Percentiles rank a stretch among this genome's conserved stretches.
phyloP scores from a whole-genome alignment of 305 asterid species.

The Solanum hybrid region DNA sequence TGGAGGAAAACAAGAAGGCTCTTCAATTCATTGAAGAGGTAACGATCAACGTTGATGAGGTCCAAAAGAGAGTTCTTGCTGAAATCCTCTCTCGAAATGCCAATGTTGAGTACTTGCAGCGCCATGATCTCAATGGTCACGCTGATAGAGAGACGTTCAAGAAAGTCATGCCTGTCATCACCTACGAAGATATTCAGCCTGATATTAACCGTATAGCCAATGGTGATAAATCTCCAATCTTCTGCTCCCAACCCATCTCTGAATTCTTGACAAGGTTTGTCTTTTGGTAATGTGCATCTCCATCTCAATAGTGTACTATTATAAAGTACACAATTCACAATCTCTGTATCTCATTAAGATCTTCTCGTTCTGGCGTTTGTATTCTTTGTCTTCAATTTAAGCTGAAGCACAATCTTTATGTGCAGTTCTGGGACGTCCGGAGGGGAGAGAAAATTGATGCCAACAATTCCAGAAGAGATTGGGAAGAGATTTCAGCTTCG shows the following conservation, averaged over 20 bases:
- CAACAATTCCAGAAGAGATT: slow-evolving; percentile 18
- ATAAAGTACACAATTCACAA: not conserved
- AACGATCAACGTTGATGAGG: slow-evolving; percentile 16
- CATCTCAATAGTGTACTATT: not conserved
- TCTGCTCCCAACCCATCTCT: slow-evolving; percentile 32
- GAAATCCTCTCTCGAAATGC: slow-evolving; percentile 28
- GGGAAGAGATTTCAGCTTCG: slow-evolving; percentile 20
- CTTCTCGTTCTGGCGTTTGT: not conserved
- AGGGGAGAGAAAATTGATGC: slow-evolving; percentile 27
- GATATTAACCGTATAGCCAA: slow-evolving; percentile 29
- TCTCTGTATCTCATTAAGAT: not conserved
- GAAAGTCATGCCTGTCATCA: slow-evolving; percentile 30
- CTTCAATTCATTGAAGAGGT: slow-evolving; percentile 15
- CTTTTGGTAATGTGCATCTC: not conserved
- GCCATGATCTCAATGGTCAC: slow-evolving; percentile 25
- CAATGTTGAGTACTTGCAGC: slow-evolving; percentile 25
- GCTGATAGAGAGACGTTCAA: slow-evolving; percentile 29
- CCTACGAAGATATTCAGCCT: slow-evolving; percentile 28
- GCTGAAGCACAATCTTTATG: not conserved
- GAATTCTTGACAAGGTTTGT: slow-evolving; percentile 35
- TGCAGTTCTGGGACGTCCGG: slow-evolving; percentile 31
- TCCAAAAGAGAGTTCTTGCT: slow-evolving; percentile 26
- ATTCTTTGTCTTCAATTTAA: not conserved
- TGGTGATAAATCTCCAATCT: slow-evolving; percentile 30
- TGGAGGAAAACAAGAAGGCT: not conserved